A percentile compares a stretch with the other conserved stretches of the same genome.
These are phyloP conservation scores for Sordariomycetes sp. DNA, from an alignment of 2,329 filamentous ascomycete species.

Conservation along the genomic window DNA sequence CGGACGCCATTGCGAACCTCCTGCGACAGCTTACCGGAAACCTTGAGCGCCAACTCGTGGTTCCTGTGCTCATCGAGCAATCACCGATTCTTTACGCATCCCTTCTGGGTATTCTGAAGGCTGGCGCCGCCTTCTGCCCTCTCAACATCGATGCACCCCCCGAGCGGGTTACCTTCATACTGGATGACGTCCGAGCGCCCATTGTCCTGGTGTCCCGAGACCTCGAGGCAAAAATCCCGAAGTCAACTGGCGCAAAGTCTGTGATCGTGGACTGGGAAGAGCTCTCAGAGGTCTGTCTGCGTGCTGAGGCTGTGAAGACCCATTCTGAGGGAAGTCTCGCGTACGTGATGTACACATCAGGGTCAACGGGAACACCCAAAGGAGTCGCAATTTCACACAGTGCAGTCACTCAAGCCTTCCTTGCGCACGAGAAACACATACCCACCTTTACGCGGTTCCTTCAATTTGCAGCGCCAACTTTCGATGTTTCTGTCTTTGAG, in stretches of 20 bases:
- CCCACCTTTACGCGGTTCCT: slow-evolving; percentile 72
- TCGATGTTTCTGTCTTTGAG: slow-evolving; percentile 92
- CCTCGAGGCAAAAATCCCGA: slow-evolving; percentile 30
- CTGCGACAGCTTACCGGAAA: slow-evolving; percentile 21
- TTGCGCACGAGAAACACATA: slow-evolving; percentile 73
- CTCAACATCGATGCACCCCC: slow-evolving; percentile 68
- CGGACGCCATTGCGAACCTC: slow-evolving; percentile 44
- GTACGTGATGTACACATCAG: slow-evolving; percentile 91
- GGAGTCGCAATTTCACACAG: slow-evolving; percentile 75
- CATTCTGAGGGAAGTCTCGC: slow-evolving; percentile 38
- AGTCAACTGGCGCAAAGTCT: slow-evolving; percentile 18
- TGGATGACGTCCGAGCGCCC: slow-evolving; percentile 63
- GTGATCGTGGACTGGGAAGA: slow-evolving; percentile 24
- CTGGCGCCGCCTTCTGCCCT: slow-evolving; percentile 79
- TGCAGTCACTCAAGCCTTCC: slow-evolving; percentile 70
- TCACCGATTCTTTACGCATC: slow-evolving; percentile 69
- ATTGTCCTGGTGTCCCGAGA: slow-evolving; percentile 56
- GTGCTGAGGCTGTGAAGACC: not conserved
- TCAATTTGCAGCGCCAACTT: slow-evolving; percentile 86
- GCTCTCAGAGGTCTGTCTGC: slow-evolving; percentile 7
- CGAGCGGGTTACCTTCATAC: slow-evolving; percentile 72
- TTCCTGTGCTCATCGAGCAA: slow-evolving; percentile 73
- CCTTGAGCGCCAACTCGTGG: slow-evolving; percentile 32
- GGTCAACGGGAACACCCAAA: slow-evolving; percentile 82
- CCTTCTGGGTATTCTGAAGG: slow-evolving; percentile 68